phyloP scores from a whole-genome alignment of 176 grass and related monocot genomes.

The Urochloa ruziziensis region DNA sequence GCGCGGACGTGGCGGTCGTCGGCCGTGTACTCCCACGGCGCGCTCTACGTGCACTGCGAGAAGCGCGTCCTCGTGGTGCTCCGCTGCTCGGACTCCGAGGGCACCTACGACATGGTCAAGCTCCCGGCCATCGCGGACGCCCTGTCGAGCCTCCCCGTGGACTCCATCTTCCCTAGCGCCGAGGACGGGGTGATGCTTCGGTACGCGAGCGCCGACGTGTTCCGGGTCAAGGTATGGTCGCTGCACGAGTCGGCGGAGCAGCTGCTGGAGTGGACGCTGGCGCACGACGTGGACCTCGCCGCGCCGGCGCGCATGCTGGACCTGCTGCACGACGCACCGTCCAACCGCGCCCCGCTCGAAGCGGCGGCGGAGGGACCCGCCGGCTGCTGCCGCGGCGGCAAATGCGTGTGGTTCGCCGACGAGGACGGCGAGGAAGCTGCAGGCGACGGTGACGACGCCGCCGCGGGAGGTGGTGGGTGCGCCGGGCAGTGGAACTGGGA shows the following conservation, averaged over 20 bases:
- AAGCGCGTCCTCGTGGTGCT: not conserved
- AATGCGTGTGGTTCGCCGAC: not conserved
- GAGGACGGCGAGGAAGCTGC: not conserved
- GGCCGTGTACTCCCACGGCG: not conserved
- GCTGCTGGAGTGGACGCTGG: conserved; percentile 18
- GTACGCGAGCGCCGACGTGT: not conserved
- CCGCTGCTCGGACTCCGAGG: not conserved
- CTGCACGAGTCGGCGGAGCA: not conserved
- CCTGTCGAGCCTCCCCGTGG: not conserved
- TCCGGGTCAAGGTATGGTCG: not conserved
- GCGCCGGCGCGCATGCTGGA: not conserved
- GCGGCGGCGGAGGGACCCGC: not conserved
- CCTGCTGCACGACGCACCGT: not conserved
- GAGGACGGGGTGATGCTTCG: not conserved
- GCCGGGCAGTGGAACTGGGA: not conserved
- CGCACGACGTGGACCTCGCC: conserved; percentile 16
- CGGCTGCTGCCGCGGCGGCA: not conserved
- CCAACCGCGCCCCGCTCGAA: not conserved
- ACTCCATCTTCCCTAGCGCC: conserved; percentile 1
- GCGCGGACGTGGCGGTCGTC: not conserved
- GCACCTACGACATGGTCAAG: conserved; percentile 17
- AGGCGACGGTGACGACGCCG: not conserved
- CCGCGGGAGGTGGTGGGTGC: no score
- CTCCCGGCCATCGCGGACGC: not conserved
- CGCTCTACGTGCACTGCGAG: not conserved